A percentile compares a stretch with the other conserved stretches of the same genome.
Conservation (phyloP, 148 eudicot species). For the Chenopodium formosanum region DNA sequence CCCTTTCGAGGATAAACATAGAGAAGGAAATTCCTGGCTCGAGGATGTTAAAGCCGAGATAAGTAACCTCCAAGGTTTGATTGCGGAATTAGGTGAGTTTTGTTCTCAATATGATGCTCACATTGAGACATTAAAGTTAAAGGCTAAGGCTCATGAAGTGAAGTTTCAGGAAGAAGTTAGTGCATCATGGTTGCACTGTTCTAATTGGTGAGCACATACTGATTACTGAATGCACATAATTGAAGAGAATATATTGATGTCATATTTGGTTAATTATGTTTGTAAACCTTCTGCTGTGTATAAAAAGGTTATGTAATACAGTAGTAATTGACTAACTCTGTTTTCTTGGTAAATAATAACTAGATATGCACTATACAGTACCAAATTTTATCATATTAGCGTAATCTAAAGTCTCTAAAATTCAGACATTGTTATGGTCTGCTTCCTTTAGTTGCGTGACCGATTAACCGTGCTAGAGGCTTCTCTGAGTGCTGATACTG, state of each 20-base stretch:
- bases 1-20: conserved; percentile 11
- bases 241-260: not conserved
- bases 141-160: conserved; percentile 38
- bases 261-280: not conserved
- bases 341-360: too few relatives aligned
- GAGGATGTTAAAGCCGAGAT: conserved; percentile 28
- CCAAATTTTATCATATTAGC: too few relatives aligned
- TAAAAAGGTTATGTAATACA: not conserved
- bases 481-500: too few relatives aligned
- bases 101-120: conserved; percentile 31
- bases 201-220: not conserved
- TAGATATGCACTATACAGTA: too few relatives aligned
- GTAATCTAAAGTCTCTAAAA: too few relatives aligned
- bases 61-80: conserved; percentile 33
- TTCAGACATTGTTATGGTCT: too few relatives aligned
- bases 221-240: not conserved
- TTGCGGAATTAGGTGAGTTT: conserved; percentile 37
- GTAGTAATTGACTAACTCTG: not conserved
- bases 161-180: conserved; percentile 46
- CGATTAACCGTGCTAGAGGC: too few relatives aligned
- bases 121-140: conserved; percentile 33
- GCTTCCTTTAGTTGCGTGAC: too few relatives aligned
- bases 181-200: conserved; percentile 44
- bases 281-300: not conserved
- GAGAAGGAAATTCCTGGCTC: not conserved